These are phyloP conservation scores for Leccinum pallidistipes DNA, from an alignment of 1,284 basidiomycete species.

Conservation along the genomic window DNA sequence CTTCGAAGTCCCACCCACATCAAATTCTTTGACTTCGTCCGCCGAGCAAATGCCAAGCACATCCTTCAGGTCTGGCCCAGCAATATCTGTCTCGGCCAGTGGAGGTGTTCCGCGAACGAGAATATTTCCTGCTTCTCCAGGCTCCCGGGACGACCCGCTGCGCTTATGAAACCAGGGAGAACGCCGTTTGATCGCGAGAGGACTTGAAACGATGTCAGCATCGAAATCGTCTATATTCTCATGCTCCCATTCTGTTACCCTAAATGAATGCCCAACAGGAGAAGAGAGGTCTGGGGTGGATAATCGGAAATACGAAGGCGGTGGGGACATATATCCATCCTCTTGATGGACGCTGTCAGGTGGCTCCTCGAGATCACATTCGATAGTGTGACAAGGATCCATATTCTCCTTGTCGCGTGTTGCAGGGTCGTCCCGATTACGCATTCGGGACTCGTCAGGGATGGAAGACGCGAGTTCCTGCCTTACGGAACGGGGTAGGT, in stretches of 20 bases:
- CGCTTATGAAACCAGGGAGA: slow-evolving; percentile 18
- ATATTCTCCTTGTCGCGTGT: slow-evolving; percentile 42
- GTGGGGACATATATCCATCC: slow-evolving; percentile 74
- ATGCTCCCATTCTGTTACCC: slow-evolving; percentile 12
- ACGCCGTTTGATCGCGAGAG: slow-evolving; percentile 38
- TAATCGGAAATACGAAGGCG: slow-evolving; percentile 48
- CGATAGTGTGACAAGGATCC: slow-evolving; percentile 35
- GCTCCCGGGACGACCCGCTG: slow-evolving; percentile 5
- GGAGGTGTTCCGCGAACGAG: slow-evolving; percentile 42
- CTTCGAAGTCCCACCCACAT: slow-evolving; percentile 16
- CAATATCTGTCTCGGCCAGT: slow-evolving; percentile 16
- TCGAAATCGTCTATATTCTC: slow-evolving; percentile 45
- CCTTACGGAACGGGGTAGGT: slow-evolving; percentile 21
- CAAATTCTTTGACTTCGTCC: slow-evolving; percentile 50
- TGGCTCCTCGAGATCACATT: slow-evolving; percentile 28
- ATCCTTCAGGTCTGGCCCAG: slow-evolving; percentile 49
- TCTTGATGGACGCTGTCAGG: slow-evolving; percentile 54
- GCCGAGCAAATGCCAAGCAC: slow-evolving; percentile 44
- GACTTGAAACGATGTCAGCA: slow-evolving; percentile 63
- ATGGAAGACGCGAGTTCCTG: slow-evolving; percentile 4
- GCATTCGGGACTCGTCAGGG: slow-evolving; percentile 19
- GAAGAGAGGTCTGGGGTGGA: slow-evolving; percentile 66
- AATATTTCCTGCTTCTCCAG: slow-evolving; percentile 23
- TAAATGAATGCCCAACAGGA: slow-evolving; percentile 39
- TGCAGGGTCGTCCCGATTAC: slow-evolving; percentile 47